phyloP scores from a whole-genome alignment of 208 protist species.

The Novymonas esmeraldas region DNA sequence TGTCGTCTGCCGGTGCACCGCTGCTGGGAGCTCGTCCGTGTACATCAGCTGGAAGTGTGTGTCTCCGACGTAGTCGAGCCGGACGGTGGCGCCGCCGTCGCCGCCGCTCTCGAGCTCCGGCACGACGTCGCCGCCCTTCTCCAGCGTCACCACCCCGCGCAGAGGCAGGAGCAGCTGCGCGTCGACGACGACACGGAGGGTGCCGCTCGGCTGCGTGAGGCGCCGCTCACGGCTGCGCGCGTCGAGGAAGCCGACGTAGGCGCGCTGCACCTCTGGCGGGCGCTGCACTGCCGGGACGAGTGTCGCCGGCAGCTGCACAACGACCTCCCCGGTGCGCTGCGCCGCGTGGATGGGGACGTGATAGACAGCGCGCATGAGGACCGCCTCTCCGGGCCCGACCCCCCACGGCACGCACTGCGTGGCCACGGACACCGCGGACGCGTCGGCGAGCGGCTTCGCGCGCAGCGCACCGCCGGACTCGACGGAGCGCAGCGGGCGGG shows the following conservation, averaged over 20 bases:
- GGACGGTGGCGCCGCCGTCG: conserved; percentile 2
- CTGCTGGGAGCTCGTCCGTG: conserved; percentile 11
- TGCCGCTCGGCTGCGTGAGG: conserved; percentile 17
- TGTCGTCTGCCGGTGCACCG: conserved; percentile 22
- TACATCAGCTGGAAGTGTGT: conserved; percentile 41
- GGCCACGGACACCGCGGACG: conserved; percentile 37
- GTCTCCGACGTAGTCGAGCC: conserved; percentile 46
- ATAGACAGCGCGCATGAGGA: conserved; percentile 55
- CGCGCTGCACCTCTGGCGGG: conserved; percentile 38
- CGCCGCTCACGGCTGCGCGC: conserved; percentile 2
- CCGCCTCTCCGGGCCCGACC: conserved; percentile 46
- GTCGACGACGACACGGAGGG: conserved; percentile 24
- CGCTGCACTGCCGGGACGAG: conserved; percentile 51
- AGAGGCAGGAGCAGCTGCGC: conserved; percentile 56
- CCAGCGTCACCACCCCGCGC: conserved; percentile 44
- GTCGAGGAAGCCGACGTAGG: conserved; percentile 49
- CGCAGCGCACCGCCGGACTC: conserved; percentile 23
- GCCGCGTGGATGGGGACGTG: conserved; percentile 42
- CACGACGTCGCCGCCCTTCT: conserved; percentile 21
- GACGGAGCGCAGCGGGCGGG: conserved; percentile 4
- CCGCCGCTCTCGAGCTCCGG: background rate
- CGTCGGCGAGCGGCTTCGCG: conserved; percentile 27
- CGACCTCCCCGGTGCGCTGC: conserved; percentile 29
- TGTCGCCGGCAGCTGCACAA: conserved; percentile 45
- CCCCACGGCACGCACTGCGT: conserved; percentile 69